Conservation (phyloP, 2,329 filamentous ascomycete species). For the Pseudocercospora pini-densiflorae region DNA sequence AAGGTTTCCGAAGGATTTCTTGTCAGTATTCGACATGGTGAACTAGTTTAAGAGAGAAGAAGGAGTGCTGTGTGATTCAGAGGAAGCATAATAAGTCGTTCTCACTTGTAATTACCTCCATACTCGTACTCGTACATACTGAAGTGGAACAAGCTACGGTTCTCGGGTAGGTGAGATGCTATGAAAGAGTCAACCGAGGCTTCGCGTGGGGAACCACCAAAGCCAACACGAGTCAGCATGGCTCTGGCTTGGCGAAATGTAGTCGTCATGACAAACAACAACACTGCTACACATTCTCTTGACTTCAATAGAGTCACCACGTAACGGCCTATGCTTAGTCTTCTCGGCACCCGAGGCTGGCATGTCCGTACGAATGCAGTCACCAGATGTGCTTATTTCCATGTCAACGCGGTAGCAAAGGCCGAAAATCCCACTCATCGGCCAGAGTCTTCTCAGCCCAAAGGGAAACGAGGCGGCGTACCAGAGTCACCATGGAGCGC, state of each 20-base stretch:
- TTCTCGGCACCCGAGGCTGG: background rate
- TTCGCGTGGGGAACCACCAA: background rate
- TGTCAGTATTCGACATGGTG: background rate
- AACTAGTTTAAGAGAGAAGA: background rate
- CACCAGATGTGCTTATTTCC: background rate
- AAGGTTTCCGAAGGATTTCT: conserved; percentile 28
- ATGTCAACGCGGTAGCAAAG: background rate
- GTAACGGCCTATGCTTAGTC: background rate
- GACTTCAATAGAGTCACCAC: background rate
- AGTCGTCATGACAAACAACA: background rate
- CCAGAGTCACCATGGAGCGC: background rate
- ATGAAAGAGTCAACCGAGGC: background rate
- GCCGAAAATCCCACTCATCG: background rate
- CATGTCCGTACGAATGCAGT: background rate
- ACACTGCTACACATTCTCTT: background rate
- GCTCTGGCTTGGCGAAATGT: background rate
- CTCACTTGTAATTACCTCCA: background rate
- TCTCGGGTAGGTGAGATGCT: background rate
- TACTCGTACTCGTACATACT: background rate
- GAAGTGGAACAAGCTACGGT: background rate
- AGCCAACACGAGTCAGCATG: background rate
- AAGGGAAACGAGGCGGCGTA: background rate
- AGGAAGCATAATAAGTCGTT: background rate
- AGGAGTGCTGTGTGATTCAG: background rate
- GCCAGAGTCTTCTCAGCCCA: background rate